Conservation (phyloP, 116 monocot genomes). For the Dioscorea cayenensis region DNA sequence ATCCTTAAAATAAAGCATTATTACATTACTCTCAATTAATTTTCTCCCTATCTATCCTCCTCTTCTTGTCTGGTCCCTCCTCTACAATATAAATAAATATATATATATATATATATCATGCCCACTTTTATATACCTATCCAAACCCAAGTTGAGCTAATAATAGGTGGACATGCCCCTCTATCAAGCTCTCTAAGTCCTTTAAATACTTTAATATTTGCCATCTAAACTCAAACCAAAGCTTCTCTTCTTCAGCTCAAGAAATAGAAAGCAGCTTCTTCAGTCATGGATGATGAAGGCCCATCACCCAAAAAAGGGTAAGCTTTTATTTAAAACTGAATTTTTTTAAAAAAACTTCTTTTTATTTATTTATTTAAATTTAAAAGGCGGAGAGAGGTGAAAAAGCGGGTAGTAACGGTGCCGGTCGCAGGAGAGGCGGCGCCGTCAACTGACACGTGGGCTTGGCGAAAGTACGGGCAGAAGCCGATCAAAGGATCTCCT, state of each 20-base stretch:
- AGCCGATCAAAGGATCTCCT: slow-evolving; percentile 12
- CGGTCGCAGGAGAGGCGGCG: background rate
- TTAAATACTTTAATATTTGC: too few relatives aligned
- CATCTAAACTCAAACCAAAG: too few relatives aligned
- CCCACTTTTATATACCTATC: too few relatives aligned
- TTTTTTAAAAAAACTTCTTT: background rate
- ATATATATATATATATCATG: too few relatives aligned
- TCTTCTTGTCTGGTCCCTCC: too few relatives aligned
- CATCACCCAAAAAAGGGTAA: slow-evolving; percentile 6
- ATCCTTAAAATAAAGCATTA: too few relatives aligned
- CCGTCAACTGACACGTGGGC: slow-evolving; percentile 10
- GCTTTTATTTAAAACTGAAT: background rate
- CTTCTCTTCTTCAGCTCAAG: background rate
- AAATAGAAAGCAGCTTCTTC: background rate
- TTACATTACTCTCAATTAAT: too few relatives aligned
- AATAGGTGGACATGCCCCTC: too few relatives aligned
- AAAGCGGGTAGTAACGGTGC: slow-evolving; percentile 8
- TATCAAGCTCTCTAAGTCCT: too few relatives aligned
- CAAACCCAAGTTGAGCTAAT: too few relatives aligned
- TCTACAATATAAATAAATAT: too few relatives aligned
- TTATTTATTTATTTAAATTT: background rate
- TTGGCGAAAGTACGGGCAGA: slow-evolving; percentile 14
- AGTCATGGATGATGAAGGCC: background rate
- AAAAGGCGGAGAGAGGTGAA: slow-evolving; percentile 7
- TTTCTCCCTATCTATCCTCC: too few relatives aligned